Base-by-base conservation (phyloP, 306 rosid genomes). In the Ziziphus jujuba region DNA sequence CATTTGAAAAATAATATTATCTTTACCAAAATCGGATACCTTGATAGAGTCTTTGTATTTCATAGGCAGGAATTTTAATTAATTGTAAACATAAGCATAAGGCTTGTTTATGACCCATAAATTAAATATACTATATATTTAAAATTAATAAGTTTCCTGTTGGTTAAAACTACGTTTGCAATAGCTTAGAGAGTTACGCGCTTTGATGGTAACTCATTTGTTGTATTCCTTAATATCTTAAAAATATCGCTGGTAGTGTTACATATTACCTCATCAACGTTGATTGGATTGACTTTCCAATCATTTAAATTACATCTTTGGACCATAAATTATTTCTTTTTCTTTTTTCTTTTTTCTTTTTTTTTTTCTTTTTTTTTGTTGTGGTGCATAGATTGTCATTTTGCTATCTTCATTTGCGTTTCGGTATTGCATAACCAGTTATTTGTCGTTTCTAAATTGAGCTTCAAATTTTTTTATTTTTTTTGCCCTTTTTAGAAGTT, bases 171-270 rank as follows among this genome's bases (percentile, higher is more conserved):
- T 40, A 40, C 2, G 24, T 21, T 60, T 33, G 13, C 52, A 13
- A 28, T 28, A 28, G 33, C 63, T 60, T 60, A 51, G 57, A 53
- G 69, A 59, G 33, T 67, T 31, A 52, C 58, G 69, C 67, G 43
- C 10, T 3, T 64, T 59, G 64, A 53, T 52, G 20, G 73, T 38
- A 66, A 59, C 72, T 45, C n/a, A 40, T 40, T 38, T 61, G 34
- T 22, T 52, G 40, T 44, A 54, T 14, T 14, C 3, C 8, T 53
- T 53, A n/a, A 6, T 38, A 11, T 59, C 47, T 56, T 28, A 56
- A 68, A 68, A 44, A 34, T n/a, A 28, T 28, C 28, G 22, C 19
- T 68, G 57, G 21, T 19, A n/a, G n/a, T n/a, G n/a, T n/a, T n/a
- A 14, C 45, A 40, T 40, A 3, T 28, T 28, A 28, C 7, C 33